Base-by-base conservation (phyloP, 345 rosid genomes). In the Turnera subulata region DNA sequence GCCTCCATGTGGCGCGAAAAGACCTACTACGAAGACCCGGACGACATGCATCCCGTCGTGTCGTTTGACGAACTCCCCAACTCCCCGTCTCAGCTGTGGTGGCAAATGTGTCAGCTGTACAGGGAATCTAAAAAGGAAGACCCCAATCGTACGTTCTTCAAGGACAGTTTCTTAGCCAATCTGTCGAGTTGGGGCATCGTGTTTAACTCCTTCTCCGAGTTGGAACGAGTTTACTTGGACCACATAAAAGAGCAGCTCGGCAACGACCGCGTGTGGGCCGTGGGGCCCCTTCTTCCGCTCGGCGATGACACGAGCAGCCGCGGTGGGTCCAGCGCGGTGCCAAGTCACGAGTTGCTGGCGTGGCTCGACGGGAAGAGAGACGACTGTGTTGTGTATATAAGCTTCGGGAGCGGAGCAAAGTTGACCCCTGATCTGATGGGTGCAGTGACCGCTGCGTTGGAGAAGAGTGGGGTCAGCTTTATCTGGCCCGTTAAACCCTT, bases 331-430 rank as follows among this genome's bases (percentile, higher is more conserved):
- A 39, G 24, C 5, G 32, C 37, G 16, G 22, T 4, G 11, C 22
- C 54, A 16, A 33, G 35, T 48, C 24, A 46, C 23, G 32, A 52
- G 5, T 59, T 76, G 44, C 21, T 77, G 26, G 40, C 55, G n/a
- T 84, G 87, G 87, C 84, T 84, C 5, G 82, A 84, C 10, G 67
- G 55, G 48, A 79, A 87, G 66, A 75, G 80, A 0, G 63, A 74
- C 5, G 77, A 62, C 12, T 84, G 84, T 0, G 96, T 88, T 47
- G 50, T 82, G 0, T 87, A 84, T 46, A 76, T 84, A 5, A 77
- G 83, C 61, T 87, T 87, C 23, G 96, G 89, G 60, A 84, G 89
- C 64, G 86, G 80, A 53, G 79, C 75, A 55, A 37, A 63, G 26
- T 49, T 84, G 65, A 59, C 11, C 1, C 66, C 53, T 43, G 68